Conservation (phyloP, 129 eudicot species). For the Chrysanthemum lavandulifolium region DNA sequence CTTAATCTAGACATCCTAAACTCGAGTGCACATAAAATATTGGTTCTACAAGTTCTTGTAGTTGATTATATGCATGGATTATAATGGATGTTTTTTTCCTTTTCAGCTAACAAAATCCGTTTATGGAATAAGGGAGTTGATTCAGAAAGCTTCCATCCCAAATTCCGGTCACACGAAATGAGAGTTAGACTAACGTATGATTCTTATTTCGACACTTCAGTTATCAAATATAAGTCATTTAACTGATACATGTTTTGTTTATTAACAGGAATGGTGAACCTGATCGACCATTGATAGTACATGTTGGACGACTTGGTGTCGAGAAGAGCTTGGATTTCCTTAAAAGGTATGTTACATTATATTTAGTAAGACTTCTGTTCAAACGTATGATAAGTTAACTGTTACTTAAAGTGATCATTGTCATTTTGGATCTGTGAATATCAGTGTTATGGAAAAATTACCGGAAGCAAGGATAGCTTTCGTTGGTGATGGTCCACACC, state of each 20-base stretch:
- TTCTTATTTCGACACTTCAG: neutral
- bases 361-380: neutral
- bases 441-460: conserved; percentile 84
- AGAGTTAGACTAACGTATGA: conserved; percentile 70
- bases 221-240: too few species aligned
- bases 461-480: conserved; percentile 98
- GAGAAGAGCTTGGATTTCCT: conserved; percentile 94
- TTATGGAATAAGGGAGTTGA: conserved; percentile 99
- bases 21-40: too few species aligned
- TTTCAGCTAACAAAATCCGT: conserved; percentile 80
- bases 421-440: neutral
- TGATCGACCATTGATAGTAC: conserved; percentile 78
- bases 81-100: too few species aligned
- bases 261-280: conserved; percentile 81
- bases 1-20: too few species aligned
- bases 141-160: conserved; percentile 95
- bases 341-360: conserved; percentile 45
- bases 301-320: conserved; percentile 88
- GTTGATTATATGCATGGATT: too few species aligned
- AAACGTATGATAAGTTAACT: neutral
- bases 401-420: neutral
- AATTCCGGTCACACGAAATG: conserved; percentile 81
- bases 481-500: conserved; percentile 92
- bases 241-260: too few species aligned
- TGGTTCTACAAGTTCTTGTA: too few species aligned